Conservation (phyloP, 805 yeast species). For the Grigorovia transvaalensis region DNA sequence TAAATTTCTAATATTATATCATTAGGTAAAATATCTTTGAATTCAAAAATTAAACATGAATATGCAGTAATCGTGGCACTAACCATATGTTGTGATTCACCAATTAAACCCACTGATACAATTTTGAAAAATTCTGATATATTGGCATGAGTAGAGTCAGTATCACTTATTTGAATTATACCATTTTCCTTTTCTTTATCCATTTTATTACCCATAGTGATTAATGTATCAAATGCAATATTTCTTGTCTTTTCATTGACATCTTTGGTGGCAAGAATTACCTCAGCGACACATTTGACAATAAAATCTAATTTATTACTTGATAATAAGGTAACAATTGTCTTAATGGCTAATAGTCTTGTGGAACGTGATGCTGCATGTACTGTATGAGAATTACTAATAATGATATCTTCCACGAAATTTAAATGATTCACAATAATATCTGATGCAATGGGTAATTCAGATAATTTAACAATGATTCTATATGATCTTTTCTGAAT, state of each 20-base stretch:
- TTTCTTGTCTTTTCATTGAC: conserved; percentile 86
- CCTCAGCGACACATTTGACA: conserved; percentile 76
- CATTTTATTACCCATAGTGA: conserved; percentile 76
- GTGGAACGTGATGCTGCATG: conserved; percentile 61
- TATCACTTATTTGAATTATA: conserved; percentile 43
- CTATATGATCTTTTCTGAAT: conserved; percentile 87
- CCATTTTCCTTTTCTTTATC: conserved; percentile 45
- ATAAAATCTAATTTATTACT: conserved; percentile 57
- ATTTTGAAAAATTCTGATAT: conserved; percentile 81
- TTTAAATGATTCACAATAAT: conserved; percentile 43
- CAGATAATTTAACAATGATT: conserved; percentile 59
- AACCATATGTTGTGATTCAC: conserved; percentile 89
- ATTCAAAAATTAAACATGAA: conserved; percentile 80
- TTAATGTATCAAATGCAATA: conserved; percentile 61
- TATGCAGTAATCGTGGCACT: conserved; percentile 92
- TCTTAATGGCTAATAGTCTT: conserved; percentile 57
- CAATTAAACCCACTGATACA: conserved; percentile 93
- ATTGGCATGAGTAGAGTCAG: conserved; percentile 36
- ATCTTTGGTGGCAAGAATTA: conserved; percentile 83
- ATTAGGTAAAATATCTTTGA: conserved; percentile 50
- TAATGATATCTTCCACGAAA: conserved; percentile 50
- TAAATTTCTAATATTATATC: conserved; percentile 63
- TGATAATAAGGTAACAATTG: conserved; percentile 55
- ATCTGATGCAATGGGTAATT: conserved; percentile 50
- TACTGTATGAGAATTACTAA: conserved; percentile 43